phyloP scores from a whole-genome alignment of 345 rosid species.

The Citrus mangshanensis region DNA sequence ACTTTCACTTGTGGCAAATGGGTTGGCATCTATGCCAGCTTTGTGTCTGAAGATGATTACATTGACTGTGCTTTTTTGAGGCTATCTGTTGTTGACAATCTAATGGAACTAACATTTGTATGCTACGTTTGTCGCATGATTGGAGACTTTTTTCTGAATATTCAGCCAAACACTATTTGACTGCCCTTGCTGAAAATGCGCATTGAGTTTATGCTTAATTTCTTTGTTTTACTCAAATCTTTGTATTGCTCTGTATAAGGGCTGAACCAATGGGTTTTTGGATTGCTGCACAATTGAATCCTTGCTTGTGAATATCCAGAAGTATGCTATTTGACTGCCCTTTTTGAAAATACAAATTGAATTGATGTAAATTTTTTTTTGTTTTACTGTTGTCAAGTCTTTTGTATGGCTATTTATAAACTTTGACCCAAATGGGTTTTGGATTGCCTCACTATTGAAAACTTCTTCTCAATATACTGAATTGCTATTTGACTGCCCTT shows the following conservation, averaged over 20 bases:
- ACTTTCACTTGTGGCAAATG: constrained; percentile 15
- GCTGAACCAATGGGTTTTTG: no score
- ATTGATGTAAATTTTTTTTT: no score
- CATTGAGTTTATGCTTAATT: neutral
- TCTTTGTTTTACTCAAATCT: neutral
- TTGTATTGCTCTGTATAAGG: no score
- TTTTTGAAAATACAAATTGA: no score
- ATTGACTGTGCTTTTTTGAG: constrained; percentile 9
- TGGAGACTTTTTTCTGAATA: neutral
- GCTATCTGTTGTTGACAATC: neutral
- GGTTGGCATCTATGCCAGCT: constrained; percentile 8
- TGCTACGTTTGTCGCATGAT: constrained; percentile 1
- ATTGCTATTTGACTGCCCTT: no score
- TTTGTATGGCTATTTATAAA: neutral
- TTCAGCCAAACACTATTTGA: neutral
- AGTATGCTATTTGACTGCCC: no score
- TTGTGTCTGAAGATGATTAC: constrained; percentile 42
- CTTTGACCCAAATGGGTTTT: no score
- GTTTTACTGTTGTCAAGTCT: no score
- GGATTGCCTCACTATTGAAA: no score
- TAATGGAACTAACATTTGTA: constrained; percentile 2
- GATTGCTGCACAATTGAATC: no score
- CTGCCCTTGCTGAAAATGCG: neutral
- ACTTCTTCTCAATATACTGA: no score
- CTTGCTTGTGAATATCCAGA: no score